Conservation (phyloP, 768 basidiomycete genomes). For the Gyrodon lividus region DNA sequence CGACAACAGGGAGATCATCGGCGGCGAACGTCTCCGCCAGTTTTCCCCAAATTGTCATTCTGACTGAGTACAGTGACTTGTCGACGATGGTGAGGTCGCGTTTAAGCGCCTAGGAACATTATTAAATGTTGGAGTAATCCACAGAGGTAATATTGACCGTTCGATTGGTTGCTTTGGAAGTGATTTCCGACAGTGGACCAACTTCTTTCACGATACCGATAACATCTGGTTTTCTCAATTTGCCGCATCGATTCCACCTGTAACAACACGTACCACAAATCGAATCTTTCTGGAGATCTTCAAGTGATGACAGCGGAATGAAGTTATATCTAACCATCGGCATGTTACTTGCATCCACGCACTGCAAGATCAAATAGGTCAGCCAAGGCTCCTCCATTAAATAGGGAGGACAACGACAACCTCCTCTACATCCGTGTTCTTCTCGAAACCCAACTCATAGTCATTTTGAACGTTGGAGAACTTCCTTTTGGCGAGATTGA, state of each 20-base stretch:
- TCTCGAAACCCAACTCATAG: slow-evolving; percentile 89
- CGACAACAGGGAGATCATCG: slow-evolving; percentile 68
- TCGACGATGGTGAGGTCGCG: slow-evolving; percentile 91
- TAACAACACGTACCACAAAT: slow-evolving; percentile 62
- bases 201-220: slow-evolving; percentile 84
- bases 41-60: slow-evolving; percentile 94
- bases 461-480: slow-evolving; percentile 89
- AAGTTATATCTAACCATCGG: slow-evolving; percentile 88
- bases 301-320: slow-evolving; percentile 59
- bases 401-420: slow-evolving; percentile 43
- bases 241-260: background rate
- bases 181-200: slow-evolving; percentile 65
- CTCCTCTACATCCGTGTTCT: slow-evolving; percentile 81
- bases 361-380: slow-evolving; percentile 46
- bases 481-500: slow-evolving; percentile 96
- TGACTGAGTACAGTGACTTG: slow-evolving; percentile 69
- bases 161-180: slow-evolving; percentile 65
- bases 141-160: slow-evolving; percentile 39
- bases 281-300: slow-evolving; percentile 71
- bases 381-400: background rate
- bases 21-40: slow-evolving; percentile 81
- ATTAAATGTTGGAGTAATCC: slow-evolving; percentile 3
- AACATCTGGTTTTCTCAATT: slow-evolving; percentile 57
- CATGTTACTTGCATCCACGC: slow-evolving; percentile 70
- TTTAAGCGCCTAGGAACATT: slow-evolving; percentile 64